A percentile compares a stretch with the other conserved stretches of the same genome.
Evolutionary conservation across 2,329 filamentous ascomycete species (phyloP).

Genomic region (Clonostachys rhizophaga): DNA sequence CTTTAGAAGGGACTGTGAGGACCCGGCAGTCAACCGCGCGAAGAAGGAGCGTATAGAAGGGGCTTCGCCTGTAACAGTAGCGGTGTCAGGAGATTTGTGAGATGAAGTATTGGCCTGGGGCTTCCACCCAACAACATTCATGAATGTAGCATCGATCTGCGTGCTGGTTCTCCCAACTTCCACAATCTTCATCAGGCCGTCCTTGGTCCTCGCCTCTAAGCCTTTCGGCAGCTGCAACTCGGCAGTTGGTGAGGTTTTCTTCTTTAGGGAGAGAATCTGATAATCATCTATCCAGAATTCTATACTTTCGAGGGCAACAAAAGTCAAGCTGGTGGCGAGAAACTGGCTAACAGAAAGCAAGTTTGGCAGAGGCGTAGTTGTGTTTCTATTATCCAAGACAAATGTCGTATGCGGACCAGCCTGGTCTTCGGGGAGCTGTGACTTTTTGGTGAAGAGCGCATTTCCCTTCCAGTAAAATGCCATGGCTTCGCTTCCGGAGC

Average conservation of each 20-base stretch:
- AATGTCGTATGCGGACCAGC: constrained; percentile 77
- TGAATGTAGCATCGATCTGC: constrained; percentile 87
- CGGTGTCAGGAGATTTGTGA: constrained; percentile 32
- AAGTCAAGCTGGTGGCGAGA: constrained; percentile 89
- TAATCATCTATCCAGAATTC: constrained; percentile 90
- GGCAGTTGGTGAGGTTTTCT: constrained; percentile 78
- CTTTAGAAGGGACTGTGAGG: constrained; percentile 43
- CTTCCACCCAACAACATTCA: constrained; percentile 85
- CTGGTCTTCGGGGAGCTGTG: constrained; percentile 66
- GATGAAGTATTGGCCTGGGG: constrained; percentile 36
- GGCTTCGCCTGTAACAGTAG: constrained; percentile 13
- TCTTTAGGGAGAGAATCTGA: constrained; percentile 71
- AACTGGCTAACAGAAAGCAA: constrained; percentile 87
- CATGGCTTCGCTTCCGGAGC: constrained; percentile 89
- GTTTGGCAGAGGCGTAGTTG: constrained; percentile 80
- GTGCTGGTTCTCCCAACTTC: constrained; percentile 81
- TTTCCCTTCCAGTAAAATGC: constrained; percentile 99
- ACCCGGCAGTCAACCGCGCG: constrained; percentile 61
- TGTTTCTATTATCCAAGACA: constrained; percentile 88
- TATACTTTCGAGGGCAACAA: constrained; percentile 82
- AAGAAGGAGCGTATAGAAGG: constrained; percentile 77
- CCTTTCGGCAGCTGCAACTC: constrained; percentile 71
- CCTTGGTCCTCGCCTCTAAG: constrained; percentile 76
- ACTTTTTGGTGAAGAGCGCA: constrained; percentile 84
- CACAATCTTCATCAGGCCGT: constrained; percentile 81